Evolutionary conservation across 345 rosid genomes (phyloP).

Genomic region (Ceriops zippeliana): DNA sequence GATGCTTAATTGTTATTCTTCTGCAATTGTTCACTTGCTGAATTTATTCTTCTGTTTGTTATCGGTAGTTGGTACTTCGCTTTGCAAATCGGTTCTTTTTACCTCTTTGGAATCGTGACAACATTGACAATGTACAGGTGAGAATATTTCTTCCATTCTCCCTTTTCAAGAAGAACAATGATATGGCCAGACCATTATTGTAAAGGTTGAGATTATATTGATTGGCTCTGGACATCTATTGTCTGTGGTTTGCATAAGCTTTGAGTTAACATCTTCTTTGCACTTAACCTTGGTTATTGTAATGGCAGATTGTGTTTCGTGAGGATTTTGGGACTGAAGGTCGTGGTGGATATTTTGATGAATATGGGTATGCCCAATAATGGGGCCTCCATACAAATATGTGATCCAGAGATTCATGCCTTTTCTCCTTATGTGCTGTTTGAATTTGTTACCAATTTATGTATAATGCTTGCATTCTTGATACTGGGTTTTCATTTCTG

Average conservation of each 20-base stretch:
- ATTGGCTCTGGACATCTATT: too few relatives aligned
- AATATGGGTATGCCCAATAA: constrained; percentile 70
- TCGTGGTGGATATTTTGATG: constrained; percentile 98
- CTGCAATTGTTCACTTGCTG: constrained; percentile 13
- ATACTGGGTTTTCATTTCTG: background rate
- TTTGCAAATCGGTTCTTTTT: constrained; percentile 93
- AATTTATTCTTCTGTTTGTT: constrained; percentile 21
- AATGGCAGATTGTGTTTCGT: constrained; percentile 79
- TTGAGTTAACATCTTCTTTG: background rate
- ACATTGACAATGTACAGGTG: constrained; percentile 92
- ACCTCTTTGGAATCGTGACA: constrained; percentile 99
- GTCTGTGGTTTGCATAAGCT: too few relatives aligned
- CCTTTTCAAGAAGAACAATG: background rate
- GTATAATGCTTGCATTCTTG: background rate
- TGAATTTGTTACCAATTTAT: background rate
- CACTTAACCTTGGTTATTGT: constrained; percentile 11
- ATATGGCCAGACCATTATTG: too few relatives aligned
- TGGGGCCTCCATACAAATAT: background rate
- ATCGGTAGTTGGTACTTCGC: constrained; percentile 82
- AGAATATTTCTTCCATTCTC: constrained; percentile 22
- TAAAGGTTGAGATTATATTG: too few relatives aligned
- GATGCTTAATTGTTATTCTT: constrained; percentile 9
- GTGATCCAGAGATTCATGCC: background rate
- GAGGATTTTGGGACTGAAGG: constrained; percentile 99
- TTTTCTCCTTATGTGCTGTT: background rate